These are phyloP conservation scores for Cadophora sp. DNA, from an alignment of 2,329 filamentous ascomycete species.

Conservation along the genomic window DNA sequence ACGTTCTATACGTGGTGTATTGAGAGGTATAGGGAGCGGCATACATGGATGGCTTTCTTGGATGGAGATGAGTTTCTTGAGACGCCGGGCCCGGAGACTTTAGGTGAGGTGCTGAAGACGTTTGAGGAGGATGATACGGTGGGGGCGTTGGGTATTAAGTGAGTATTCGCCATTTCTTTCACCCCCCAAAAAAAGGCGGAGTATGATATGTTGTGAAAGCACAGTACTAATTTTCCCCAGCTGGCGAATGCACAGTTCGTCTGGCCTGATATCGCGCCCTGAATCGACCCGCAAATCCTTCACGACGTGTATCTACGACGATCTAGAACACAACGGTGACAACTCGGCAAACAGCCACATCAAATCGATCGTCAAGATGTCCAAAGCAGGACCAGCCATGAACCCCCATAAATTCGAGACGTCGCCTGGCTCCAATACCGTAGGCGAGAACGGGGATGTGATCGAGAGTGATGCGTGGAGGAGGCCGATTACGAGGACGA, in stretches of 20 bases:
- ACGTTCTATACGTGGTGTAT: slow-evolving; percentile 38
- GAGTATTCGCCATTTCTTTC: background rate
- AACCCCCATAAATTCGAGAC: slow-evolving; percentile 42
- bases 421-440: slow-evolving; percentile 31
- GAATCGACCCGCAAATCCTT: slow-evolving; percentile 40
- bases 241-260: slow-evolving; percentile 45
- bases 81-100: slow-evolving; percentile 35
- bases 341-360: slow-evolving; percentile 43
- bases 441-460: slow-evolving; percentile 42
- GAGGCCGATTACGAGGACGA: slow-evolving; percentile 42
- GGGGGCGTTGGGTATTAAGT: slow-evolving; percentile 45
- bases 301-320: slow-evolving; percentile 44
- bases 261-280: slow-evolving; percentile 39
- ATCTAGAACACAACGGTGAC: slow-evolving; percentile 28
- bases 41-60: slow-evolving; percentile 46
- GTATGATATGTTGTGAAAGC: background rate
- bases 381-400: slow-evolving; percentile 30
- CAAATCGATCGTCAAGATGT: slow-evolving; percentile 45
- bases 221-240: slow-evolving; percentile 19
- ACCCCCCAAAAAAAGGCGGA: background rate
- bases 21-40: slow-evolving; percentile 36
- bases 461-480: slow-evolving; percentile 36
- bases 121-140: slow-evolving; percentile 40
- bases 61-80: slow-evolving; percentile 45
- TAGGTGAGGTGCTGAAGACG: slow-evolving; percentile 39